A percentile compares a stretch with the other conserved stretches of the same genome.
These are phyloP conservation scores for Hirsutella rhossiliensis DNA, from an alignment of 2,329 filamentous ascomycete genomes.

Conservation along the genomic window DNA sequence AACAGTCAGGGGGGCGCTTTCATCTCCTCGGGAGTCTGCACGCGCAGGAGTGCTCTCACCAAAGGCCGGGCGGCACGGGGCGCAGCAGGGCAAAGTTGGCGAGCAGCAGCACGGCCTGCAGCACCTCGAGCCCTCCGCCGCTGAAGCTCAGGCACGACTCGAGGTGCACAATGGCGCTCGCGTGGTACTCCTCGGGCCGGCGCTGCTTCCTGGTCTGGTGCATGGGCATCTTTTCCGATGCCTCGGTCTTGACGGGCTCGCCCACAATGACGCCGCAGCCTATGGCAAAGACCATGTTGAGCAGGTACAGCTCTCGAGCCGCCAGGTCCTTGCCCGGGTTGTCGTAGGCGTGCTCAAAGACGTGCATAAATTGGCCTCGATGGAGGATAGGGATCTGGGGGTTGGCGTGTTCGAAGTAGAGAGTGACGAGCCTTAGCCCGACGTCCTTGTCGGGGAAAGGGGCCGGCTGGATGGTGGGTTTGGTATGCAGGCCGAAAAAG, in stretches of 20 bases:
- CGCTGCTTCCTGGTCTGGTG: constrained; percentile 30
- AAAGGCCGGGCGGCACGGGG: constrained; percentile 84
- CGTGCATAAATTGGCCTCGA: constrained; percentile 75
- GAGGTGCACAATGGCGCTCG: constrained; percentile 83
- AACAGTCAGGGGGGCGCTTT: not conserved
- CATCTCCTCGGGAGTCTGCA: too few species aligned
- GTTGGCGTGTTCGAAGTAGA: constrained; percentile 95
- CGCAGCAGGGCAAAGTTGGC: constrained; percentile 85
- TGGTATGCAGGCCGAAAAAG: constrained; percentile 92
- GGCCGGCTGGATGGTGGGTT: constrained; percentile 74
- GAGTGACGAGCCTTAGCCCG: constrained; percentile 57
- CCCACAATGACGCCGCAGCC: constrained; percentile 85
- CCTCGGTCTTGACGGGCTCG: constrained; percentile 39
- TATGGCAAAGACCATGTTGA: constrained; percentile 97
- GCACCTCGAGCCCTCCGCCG: constrained; percentile 80
- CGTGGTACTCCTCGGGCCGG: constrained; percentile 92
- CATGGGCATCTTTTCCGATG: constrained; percentile 17
- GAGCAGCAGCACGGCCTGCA: constrained; percentile 84
- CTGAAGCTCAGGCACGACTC: constrained; percentile 77
- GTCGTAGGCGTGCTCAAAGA: constrained; percentile 73
- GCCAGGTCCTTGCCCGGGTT: constrained; percentile 54
- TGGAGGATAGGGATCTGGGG: constrained; percentile 92
- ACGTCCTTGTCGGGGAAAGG: constrained; percentile 70
- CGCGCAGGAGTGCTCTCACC: constrained; percentile 32
- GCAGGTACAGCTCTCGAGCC: constrained; percentile 75